These are phyloP conservation scores for Fusarium sp. DNA, from an alignment of 2,329 filamentous ascomycete species.

Conservation along the genomic window DNA sequence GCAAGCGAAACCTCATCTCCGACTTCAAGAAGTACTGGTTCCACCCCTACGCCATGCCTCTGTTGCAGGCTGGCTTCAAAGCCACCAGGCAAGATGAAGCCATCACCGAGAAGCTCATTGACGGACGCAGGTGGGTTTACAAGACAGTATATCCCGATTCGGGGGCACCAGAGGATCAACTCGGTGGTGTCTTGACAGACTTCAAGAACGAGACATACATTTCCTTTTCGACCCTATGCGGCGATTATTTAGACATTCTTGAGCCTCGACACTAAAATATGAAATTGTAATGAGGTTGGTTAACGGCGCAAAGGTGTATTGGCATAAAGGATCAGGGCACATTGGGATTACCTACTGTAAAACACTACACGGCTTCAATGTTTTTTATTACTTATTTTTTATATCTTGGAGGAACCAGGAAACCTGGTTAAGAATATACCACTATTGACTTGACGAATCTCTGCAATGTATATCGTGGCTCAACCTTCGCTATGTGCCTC, in stretches of 20 bases:
- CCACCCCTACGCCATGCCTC: conserved; percentile 45
- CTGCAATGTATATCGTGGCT: neutral
- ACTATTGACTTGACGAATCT: neutral
- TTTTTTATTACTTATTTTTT: neutral
- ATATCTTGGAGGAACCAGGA: neutral
- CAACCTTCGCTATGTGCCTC: neutral
- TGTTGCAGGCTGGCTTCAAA: conserved; percentile 44
- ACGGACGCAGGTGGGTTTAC: conserved; percentile 45
- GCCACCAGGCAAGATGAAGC: conserved; percentile 35
- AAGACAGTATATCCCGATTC: conserved; percentile 19
- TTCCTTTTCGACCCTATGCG: conserved; percentile 16
- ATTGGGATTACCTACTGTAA: neutral
- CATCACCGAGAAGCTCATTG: conserved; percentile 42
- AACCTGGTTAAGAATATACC: neutral
- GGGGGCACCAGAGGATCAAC: conserved; percentile 2
- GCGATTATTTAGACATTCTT: conserved; percentile 5
- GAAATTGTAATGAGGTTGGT: neutral
- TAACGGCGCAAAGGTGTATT: conserved; percentile 12
- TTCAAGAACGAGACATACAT: conserved; percentile 23
- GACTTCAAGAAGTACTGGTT: conserved; percentile 52
- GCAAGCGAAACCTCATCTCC: conserved; percentile 45
- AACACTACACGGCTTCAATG: neutral
- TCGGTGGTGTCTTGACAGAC: conserved; percentile 36
- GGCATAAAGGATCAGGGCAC: neutral
- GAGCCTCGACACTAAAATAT: neutral